phyloP scores from a whole-genome alignment of 129 eudicot species.

The Flaveria bidentis region DNA sequence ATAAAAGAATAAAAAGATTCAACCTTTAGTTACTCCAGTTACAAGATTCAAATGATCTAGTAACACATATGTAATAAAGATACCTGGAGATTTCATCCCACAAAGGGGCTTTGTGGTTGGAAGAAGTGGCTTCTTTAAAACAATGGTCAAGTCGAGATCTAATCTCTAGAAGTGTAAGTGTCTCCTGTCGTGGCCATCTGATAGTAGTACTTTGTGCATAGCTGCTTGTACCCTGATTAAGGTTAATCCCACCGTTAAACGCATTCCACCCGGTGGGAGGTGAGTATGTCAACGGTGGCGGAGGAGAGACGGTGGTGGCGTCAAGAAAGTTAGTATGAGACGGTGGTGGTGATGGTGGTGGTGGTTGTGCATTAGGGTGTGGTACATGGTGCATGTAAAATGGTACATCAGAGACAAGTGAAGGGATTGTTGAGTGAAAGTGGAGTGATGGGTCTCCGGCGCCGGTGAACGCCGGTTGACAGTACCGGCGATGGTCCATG shows the following conservation, averaged over 20 bases:
- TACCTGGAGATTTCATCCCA: conserved; percentile 99
- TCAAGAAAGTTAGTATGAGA: conserved; percentile 27
- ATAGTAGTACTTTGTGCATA: conserved; percentile 32
- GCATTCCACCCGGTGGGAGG: conserved; percentile 29
- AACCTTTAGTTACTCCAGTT: neutral
- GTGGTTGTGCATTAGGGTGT: conserved; percentile 25
- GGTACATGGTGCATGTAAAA: conserved; percentile 36
- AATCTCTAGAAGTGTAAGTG: conserved; percentile 87
- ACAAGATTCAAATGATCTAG: neutral
- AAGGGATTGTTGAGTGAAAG: conserved; percentile 27
- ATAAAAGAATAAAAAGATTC: neutral
- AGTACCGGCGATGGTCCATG: conserved; percentile 39
- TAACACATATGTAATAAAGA: neutral
- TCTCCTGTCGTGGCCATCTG: conserved; percentile 97
- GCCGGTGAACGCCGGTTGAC: conserved; percentile 29
- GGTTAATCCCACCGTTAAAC: conserved; percentile 24
- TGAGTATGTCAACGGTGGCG: conserved; percentile 19
- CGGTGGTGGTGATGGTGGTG: neutral
- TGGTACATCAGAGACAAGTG: conserved; percentile 30
- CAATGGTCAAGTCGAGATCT: conserved; percentile 86
- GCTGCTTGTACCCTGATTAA: conserved; percentile 28
- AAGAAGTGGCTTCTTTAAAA: conserved; percentile 75
- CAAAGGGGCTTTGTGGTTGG: conserved; percentile 86
- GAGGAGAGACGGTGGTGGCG: conserved; percentile 22
- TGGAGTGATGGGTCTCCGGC: conserved; percentile 29